Percentiles rank a stretch among this genome's conserved stretches.
phyloP scores from a whole-genome alignment of 345 rosid genomes.

The Salix viminalis region DNA sequence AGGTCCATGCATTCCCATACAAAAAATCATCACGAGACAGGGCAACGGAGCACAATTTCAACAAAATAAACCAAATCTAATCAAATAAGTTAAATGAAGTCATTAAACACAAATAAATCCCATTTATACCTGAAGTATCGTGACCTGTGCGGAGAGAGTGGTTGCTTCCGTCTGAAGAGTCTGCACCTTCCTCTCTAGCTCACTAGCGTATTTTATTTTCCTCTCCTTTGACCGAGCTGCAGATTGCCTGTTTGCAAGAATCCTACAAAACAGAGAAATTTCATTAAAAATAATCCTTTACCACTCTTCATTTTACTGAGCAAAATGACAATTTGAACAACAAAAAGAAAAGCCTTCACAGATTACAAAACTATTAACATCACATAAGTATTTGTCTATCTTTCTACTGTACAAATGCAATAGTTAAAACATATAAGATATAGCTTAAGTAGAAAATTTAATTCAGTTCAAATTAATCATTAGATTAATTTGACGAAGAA shows the following conservation, averaged over 20 bases:
- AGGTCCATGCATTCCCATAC: background rate
- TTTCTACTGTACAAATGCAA: background rate
- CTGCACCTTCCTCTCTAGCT: constrained; percentile 95
- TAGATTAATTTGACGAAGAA: background rate
- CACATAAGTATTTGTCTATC: background rate
- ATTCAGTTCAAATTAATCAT: background rate
- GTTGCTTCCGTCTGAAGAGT: constrained; percentile 98
- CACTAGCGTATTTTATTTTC: constrained; percentile 71
- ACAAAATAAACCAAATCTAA: background rate
- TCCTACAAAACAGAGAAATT: constrained; percentile 37
- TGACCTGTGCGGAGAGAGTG: constrained; percentile 93
- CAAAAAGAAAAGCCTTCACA: background rate
- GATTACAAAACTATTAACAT: background rate
- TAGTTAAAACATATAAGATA: background rate
- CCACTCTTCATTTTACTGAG: background rate
- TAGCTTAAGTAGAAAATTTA: background rate
- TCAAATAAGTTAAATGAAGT: background rate
- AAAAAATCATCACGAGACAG: background rate
- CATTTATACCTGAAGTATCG: constrained; percentile 65
- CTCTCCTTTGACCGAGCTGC: constrained; percentile 97
- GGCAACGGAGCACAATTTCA: background rate
- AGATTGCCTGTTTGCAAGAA: constrained; percentile 90
- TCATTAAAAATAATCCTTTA: background rate
- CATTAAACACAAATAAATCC: background rate
- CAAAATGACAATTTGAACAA: background rate